Evolutionary conservation across 371 early-diverging fungal species (phyloP).

Genomic region (Lichtheimia ornata): DNA sequence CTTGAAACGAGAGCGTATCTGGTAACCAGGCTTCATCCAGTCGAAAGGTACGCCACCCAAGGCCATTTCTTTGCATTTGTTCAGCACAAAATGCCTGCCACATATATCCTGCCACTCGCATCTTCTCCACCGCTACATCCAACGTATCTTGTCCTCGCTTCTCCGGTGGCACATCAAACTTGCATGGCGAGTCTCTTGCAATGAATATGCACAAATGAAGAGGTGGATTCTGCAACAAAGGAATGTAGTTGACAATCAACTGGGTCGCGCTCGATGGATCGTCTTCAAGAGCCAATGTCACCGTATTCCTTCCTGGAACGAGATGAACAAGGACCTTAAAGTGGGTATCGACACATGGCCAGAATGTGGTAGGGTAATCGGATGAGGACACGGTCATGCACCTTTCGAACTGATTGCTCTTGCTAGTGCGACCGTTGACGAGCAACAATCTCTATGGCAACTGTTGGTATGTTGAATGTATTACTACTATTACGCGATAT

Average conservation of each 20-base stretch:
- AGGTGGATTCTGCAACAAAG: conserved; percentile 59
- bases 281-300: conserved; percentile 41
- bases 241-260: conserved; percentile 52
- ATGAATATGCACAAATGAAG: conserved; percentile 58
- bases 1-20: conserved; percentile 51
- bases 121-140: conserved; percentile 51
- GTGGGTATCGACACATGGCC: conserved; percentile 58
- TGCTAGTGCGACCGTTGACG: conserved; percentile 56
- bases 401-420: conserved; percentile 27
- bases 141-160: conserved; percentile 47
- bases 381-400: conserved; percentile 42
- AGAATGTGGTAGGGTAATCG: conserved; percentile 52
- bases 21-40: conserved; percentile 57
- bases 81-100: conserved; percentile 79
- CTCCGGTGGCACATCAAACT: conserved; percentile 64
- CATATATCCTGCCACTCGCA: conserved; percentile 66
- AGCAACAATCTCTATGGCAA: conserved; percentile 52
- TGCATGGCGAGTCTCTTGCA: conserved; percentile 57
- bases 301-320: conserved; percentile 55
- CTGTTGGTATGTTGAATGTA: neutral
- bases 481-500: neutral
- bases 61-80: conserved; percentile 63
- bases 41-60: conserved; percentile 65
- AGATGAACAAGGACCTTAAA: conserved; percentile 69
- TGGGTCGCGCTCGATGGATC: conserved; percentile 6